A percentile compares a stretch with the other conserved stretches of the same genome.
These are phyloP conservation scores for Quercus agrifolia DNA, from an alignment of 306 rosid species.

Conservation along the genomic window DNA sequence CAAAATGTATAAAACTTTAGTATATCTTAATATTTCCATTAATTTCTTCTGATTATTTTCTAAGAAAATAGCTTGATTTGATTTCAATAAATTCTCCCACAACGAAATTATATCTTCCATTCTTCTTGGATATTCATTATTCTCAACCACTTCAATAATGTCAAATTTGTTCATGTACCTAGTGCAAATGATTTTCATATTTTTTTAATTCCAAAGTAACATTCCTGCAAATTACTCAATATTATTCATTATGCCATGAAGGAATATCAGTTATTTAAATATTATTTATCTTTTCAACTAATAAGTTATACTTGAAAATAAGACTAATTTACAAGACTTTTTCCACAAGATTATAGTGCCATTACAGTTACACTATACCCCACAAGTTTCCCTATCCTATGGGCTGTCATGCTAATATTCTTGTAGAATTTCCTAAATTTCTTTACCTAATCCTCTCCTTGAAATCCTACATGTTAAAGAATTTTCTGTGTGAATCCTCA, in stretches of 20 bases:
- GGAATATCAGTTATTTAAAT: no score
- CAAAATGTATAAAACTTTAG: no score
- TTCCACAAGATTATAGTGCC: conserved; percentile 24
- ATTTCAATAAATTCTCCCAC: no score
- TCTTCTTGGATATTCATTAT: no score
- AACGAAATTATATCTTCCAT: no score
- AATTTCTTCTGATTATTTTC: no score
- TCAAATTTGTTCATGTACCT: background rate
- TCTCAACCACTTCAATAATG: background rate
- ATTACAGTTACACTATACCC: background rate
- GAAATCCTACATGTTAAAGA: conserved; percentile 16
- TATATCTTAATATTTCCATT: background rate
- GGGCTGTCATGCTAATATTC: background rate
- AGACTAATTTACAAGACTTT: background rate
- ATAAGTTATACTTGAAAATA: no score
- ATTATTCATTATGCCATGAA: no score
- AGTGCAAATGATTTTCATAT: background rate
- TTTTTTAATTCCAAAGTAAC: background rate
- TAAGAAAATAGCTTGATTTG: no score
- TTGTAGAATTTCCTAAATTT: conserved; percentile 22
- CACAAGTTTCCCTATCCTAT: background rate
- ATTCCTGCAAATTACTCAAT: background rate
- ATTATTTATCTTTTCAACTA: no score
- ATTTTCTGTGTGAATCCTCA: conserved; percentile 4
- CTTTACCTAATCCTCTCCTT: conserved; percentile 49